Evolutionary conservation across 805 yeast genomes (phyloP), one percentile per base, ranked within the genome.

Genomic region (Saccharomycopsis synnaedendra): DNA sequence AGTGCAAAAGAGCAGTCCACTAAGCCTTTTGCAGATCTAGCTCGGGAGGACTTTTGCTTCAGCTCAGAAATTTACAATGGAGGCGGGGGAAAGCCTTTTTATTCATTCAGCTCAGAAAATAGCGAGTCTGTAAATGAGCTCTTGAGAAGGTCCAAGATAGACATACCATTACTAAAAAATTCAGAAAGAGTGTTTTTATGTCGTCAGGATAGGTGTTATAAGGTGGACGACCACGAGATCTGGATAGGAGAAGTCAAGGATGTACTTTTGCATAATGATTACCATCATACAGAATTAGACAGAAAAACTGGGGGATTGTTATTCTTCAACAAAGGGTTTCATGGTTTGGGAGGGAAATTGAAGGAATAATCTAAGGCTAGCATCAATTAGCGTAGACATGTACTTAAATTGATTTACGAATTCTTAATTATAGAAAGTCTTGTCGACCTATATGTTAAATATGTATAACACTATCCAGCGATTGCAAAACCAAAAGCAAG

Each of bases 221-320:
- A 61, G 7, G 81, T 87, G 1, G 88, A 84, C 51, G 87, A 84
- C 58, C 97, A 90, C 64, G 96, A 89, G 60, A 78, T 90, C 3
- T 86, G 96, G 93, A 77, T 88, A 4, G 96, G 86, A 3, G 72
- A 76, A 51, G 94, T 90, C 4, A 64, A 69, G 36, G 82, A 82
- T 39, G 74, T 83, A 3, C 54, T 74, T 8, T 58, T 57, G 0
- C 56, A 46, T 32, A 28, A 32, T 7, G 35, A 34, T 19, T 55
- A 55, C 36, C 36, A 34, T 34, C 36, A 34, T n/a, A 43, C 52
- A 5, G 8, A 44, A 19, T 52, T 66, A 37, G 53, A 52, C n/a
- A 49, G 33, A 2, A 64, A 67, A 37, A 65, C 75, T 3, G 89
- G 89, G 10, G 90, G 90, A 0, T 60, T 84, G 41, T 57, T 84